Evolutionary conservation across 805 yeast species (phyloP), one percentile per base, ranked within the genome.

Genomic region (Barnettozyma pratensis): DNA sequence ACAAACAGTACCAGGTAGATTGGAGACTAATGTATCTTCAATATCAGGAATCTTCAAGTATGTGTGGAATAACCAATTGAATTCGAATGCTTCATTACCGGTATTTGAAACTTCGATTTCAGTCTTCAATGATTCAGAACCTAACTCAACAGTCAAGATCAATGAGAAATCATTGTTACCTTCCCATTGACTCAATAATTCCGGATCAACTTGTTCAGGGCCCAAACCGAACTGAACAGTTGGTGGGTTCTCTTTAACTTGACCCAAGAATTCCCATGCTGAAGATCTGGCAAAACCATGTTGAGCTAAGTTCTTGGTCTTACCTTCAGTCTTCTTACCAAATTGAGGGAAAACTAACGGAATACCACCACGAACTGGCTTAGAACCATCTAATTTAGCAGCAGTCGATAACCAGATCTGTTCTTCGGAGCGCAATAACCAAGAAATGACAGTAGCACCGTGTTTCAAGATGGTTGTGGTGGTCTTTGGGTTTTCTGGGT

Each of bases 341-440:
- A 87, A 87, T 2, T 85, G 87, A 3, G 99, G 99, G 76, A 94
- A 94, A 7, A 92, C 98, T 27, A 94, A 72, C 10, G 99, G 99
- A 46, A 94, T 87, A 45, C 99, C 99, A 55, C 99, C 99, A 65
- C 99, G 80, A 19, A 94, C 97, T 2, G 99, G 95, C 62, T 85
- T 87, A 41, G 92, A 70, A 9, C 98, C 98, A 62, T 94, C 98
- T 52, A 92, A 70, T 59, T 82, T 81, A 42, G 98, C 96, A 37
- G 79, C 92, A 9, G 72, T 65, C 7, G 85, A 78, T 31, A 85
- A 70, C 96, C 96, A 94, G 49, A 94, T 74, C 68, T 87, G 91
- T 66, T 94, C 97, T 45, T 72, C 66, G 32, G 85, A 87, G 26
- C 76, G 69, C 34, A 83, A 63, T 44, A 70, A 75, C 98, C 98